These are phyloP conservation scores for Dryadomyces quercus-mongolicae DNA, from an alignment of 2,329 filamentous ascomycete species.

Conservation along the genomic window DNA sequence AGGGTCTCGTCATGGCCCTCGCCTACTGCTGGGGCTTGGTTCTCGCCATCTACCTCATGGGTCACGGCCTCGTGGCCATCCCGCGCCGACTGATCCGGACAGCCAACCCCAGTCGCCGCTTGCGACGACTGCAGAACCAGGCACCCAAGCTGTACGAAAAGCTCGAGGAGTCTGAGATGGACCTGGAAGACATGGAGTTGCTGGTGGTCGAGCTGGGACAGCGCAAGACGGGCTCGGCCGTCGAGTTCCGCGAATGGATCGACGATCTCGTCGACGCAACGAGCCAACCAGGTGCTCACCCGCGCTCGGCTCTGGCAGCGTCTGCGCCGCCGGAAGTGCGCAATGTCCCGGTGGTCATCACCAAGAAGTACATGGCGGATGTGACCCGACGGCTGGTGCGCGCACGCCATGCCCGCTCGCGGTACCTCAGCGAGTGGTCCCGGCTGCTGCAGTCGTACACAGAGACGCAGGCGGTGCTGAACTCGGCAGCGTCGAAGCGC, in stretches of 20 bases:
- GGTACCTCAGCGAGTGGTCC: conserved; percentile 82
- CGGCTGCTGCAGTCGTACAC: conserved; percentile 61
- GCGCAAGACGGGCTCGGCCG: conserved; percentile 66
- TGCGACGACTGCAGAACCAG: conserved; percentile 64
- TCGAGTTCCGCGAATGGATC: conserved; percentile 82
- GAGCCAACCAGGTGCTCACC: conserved; percentile 50
- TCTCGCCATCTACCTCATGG: conserved; percentile 94
- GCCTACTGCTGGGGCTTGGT: conserved; percentile 90
- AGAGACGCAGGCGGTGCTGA: conserved; percentile 67
- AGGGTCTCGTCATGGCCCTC: conserved; percentile 80
- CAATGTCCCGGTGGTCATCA: conserved; percentile 68
- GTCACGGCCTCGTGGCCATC: conserved; percentile 86
- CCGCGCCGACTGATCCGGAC: conserved; percentile 71
- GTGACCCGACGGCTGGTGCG: conserved; percentile 71
- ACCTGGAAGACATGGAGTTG: conserved; percentile 67
- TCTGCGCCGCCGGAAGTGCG: conserved; percentile 29
- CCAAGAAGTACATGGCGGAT: conserved; percentile 85
- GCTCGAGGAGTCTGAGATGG: conserved; percentile 70
- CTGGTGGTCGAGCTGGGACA: conserved; percentile 70
- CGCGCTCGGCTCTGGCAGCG: conserved; percentile 27
- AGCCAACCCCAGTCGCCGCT: conserved; percentile 60
- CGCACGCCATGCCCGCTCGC: conserved; percentile 68
- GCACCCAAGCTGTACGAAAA: conserved; percentile 79
- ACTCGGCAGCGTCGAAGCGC: conserved; percentile 68
- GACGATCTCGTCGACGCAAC: conserved; percentile 79